Percentiles rank a stretch among this genome's conserved stretches.
Conservation (phyloP, 208 protist species). For the Leishmania braziliensis region DNA sequence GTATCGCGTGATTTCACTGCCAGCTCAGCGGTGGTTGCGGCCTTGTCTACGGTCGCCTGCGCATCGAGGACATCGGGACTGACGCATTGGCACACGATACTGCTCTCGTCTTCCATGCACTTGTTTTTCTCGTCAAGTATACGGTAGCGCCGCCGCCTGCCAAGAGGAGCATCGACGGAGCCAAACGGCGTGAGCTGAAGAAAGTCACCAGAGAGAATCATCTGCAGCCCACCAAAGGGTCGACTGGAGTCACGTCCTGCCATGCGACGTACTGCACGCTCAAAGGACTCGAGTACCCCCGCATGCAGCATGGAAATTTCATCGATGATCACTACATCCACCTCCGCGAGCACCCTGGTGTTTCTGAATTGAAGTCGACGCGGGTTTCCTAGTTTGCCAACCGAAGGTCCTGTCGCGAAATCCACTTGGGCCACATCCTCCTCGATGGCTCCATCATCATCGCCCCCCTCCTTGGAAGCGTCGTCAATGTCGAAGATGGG, state of each 20-base stretch:
- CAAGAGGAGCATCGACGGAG: not conserved
- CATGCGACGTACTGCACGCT: constrained; percentile 67
- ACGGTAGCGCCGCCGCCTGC: not conserved
- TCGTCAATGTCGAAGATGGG: constrained; percentile 21
- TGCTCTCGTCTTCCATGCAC: not conserved
- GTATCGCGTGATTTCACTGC: not conserved
- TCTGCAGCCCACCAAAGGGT: constrained; percentile 92
- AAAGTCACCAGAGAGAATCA: constrained; percentile 94
- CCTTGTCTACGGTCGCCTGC: no score
- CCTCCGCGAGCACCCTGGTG: constrained; percentile 4
- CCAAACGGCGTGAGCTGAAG: constrained; percentile 88
- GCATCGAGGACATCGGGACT: not conserved
- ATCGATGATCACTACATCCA: constrained; percentile 83
- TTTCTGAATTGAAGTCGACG: constrained; percentile 24
- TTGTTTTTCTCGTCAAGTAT: no score
- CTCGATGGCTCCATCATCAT: constrained; percentile 9
- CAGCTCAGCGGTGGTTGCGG: not conserved
- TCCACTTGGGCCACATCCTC: not conserved
- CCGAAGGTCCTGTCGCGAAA: not conserved
- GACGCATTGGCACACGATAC: constrained; percentile 1
- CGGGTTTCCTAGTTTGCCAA: not conserved
- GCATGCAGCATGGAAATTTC: constrained; percentile 92
- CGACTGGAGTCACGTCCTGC: constrained; percentile 25
- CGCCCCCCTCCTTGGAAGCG: not conserved
- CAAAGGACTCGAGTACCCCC: constrained; percentile 80